phyloP scores from a whole-genome alignment of 2,329 filamentous ascomycete genomes.

The Dactylellina cionopaga region DNA sequence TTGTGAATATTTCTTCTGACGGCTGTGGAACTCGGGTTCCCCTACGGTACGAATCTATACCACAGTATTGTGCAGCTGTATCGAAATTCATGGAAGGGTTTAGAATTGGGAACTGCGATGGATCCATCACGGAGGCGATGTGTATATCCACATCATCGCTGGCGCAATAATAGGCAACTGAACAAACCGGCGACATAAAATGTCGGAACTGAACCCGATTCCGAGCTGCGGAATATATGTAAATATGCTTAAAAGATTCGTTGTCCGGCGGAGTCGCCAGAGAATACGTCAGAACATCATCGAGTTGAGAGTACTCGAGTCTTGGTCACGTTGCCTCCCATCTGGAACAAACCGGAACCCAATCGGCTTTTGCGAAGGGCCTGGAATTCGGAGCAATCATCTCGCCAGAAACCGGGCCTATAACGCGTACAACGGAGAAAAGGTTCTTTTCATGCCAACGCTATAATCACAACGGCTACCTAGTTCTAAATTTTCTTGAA shows the following conservation, averaged over 20 bases:
- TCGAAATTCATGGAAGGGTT: conserved; percentile 24
- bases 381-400: conserved; percentile 30
- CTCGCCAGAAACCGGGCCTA: conserved; percentile 14
- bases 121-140: too few relatives aligned
- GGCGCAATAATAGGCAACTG: not conserved
- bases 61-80: not conserved
- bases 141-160: not conserved
- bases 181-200: not conserved
- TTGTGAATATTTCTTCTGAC: conserved; percentile 22
- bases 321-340: conserved; percentile 1
- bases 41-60: not conserved
- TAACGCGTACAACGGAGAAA: not conserved
- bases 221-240: not conserved
- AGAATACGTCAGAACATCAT: conserved; percentile 24
- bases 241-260: too few relatives aligned
- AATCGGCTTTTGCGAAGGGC: not conserved
- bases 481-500: not conserved
- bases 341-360: conserved; percentile 20
- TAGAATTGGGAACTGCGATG: too few relatives aligned
- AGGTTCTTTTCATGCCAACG: too few relatives aligned
- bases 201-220: not conserved
- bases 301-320: not conserved
- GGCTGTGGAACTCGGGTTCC: not conserved
- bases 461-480: not conserved
- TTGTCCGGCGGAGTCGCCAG: conserved; percentile 24